Percentiles rank a stretch among this genome's conserved stretches.
Conservation (phyloP, 129 eudicot genomes). For the carrot (Daucus carota) region DH1_v3.0 NC_030383.2:62109001-62109500, state of each 20-base stretch:
- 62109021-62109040: slow-evolving; percentile 83
- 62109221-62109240: not conserved
- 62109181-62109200: not conserved
- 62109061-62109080: slow-evolving; percentile 96
- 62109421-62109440: no score
- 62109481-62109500: no score
- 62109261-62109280: not conserved
- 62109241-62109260: not conserved
- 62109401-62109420: no score
- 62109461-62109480: no score
- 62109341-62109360: no score
- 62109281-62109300: not conserved
- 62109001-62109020: slow-evolving; percentile 69
- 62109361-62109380: no score
- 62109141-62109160: not conserved
- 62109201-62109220: not conserved
- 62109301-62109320: not conserved
- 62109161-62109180: not conserved
- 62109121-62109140: slow-evolving; percentile 10
- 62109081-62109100: slow-evolving; percentile 59
- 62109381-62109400: no score
- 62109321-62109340: no score
- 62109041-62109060: slow-evolving; percentile 69
- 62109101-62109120: slow-evolving; percentile 44
- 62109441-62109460: no score